A percentile compares a stretch with the other conserved stretches of the same genome.
Conservation (phyloP, 208 protist genomes). For the Hexamita inflata region DNA sequence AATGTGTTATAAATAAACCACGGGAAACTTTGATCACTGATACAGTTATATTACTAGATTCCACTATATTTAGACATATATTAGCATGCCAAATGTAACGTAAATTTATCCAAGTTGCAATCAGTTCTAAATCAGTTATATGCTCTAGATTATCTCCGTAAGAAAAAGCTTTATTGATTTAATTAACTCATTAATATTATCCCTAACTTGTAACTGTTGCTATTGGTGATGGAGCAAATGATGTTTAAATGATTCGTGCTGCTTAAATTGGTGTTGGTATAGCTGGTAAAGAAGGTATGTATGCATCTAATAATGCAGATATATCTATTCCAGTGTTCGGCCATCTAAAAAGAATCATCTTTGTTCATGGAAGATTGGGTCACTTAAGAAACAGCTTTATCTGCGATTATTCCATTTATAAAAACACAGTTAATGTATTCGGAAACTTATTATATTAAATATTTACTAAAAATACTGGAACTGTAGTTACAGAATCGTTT, state of each 20-base stretch:
- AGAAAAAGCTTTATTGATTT: slow-evolving; percentile 14
- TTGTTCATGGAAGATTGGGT: neutral
- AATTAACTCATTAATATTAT: neutral
- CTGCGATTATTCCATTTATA: slow-evolving; percentile 21
- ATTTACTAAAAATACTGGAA: neutral
- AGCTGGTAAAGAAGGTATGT: slow-evolving; percentile 27
- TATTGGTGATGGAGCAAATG: slow-evolving; percentile 39
- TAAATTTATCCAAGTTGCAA: too few relatives aligned
- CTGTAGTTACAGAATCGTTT: neutral
- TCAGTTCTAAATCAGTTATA: neutral
- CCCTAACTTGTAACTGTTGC: slow-evolving; percentile 3
- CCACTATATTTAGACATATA: too few relatives aligned
- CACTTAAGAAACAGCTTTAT: slow-evolving; percentile 8
- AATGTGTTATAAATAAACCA: too few relatives aligned
- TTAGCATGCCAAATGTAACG: too few relatives aligned
- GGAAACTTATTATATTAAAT: neutral
- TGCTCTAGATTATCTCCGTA: slow-evolving; percentile 12
- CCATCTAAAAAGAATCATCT: neutral
- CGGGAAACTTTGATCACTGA: too few relatives aligned
- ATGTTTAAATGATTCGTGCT: slow-evolving; percentile 33
- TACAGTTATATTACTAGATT: too few relatives aligned
- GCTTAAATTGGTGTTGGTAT: slow-evolving; percentile 37
- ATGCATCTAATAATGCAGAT: slow-evolving; percentile 27
- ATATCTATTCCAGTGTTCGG: slow-evolving; percentile 24
- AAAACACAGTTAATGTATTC: neutral